Evolutionary conservation across 305 asterid genomes (phyloP).

Genomic region (Solanum aculeatissimum): DNA sequence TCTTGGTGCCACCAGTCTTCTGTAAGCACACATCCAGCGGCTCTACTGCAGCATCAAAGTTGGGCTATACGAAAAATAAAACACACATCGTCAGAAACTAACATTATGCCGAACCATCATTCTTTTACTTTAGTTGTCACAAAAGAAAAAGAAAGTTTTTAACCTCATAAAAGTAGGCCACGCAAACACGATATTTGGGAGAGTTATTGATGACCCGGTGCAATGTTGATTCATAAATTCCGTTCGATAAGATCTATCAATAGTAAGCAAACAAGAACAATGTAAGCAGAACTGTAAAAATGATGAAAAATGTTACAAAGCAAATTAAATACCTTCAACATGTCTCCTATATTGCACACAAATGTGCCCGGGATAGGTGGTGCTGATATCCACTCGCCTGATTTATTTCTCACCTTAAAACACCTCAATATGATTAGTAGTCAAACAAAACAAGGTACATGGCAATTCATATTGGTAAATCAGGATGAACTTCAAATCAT

Average conservation of each 20-base stretch:
- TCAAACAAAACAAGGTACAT: neutral
- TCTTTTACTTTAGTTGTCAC: neutral
- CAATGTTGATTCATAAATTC: constrained; percentile 68
- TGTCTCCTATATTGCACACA: constrained; percentile 90
- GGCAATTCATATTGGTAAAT: neutral
- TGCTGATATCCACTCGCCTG: constrained; percentile 89
- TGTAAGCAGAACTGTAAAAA: neutral
- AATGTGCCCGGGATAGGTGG: constrained; percentile 78
- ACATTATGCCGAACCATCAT: neutral
- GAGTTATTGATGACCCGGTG: constrained; percentile 71
- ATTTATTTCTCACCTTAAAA: constrained; percentile 55
- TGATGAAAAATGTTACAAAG: neutral
- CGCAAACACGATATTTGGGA: constrained; percentile 54
- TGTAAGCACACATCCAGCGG: constrained; percentile 50
- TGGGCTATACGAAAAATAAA: constrained; percentile 31
- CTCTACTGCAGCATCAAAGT: constrained; percentile 61
- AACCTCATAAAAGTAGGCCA: constrained; percentile 88
- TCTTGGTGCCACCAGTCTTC: constrained; percentile 50
- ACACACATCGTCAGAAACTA: neutral
- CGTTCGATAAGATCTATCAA: constrained; percentile 60
- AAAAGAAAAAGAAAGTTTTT: neutral
- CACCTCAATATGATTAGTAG: neutral
- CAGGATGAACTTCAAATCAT: neutral
- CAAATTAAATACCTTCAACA: constrained; percentile 51
- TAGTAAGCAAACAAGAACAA: neutral